Conservation (phyloP, 345 rosid genomes). For the Salix viminalis region DNA sequence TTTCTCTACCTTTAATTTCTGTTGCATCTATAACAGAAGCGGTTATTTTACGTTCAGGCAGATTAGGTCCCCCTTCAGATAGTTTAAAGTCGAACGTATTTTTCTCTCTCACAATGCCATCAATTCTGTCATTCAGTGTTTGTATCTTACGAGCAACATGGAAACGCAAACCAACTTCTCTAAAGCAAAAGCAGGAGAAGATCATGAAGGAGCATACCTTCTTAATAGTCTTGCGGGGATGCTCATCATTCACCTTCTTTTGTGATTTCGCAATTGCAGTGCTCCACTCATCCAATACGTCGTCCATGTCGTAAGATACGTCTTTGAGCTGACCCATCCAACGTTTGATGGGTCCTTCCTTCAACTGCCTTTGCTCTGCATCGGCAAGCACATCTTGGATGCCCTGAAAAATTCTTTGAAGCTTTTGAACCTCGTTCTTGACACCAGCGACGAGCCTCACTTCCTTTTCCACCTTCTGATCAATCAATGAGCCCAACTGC, state of each 20-base stretch:
- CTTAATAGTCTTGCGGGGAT: too few species aligned
- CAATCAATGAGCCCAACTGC: neutral
- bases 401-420: neutral
- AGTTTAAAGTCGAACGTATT: neutral
- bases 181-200: neutral
- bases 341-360: neutral
- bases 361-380: constrained; percentile 8
- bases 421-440: neutral
- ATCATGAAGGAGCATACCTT: constrained; percentile 7
- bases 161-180: neutral
- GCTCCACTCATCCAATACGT: constrained; percentile 9
- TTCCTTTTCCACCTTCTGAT: neutral
- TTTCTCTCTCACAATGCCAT: neutral
- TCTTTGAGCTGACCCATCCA: constrained; percentile 8
- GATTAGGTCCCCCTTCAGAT: fast-evolving
- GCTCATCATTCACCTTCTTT: neutral
- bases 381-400: constrained; percentile 2
- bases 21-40: neutral
- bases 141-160: neutral
- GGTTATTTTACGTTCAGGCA: neutral
- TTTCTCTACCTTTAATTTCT: neutral
- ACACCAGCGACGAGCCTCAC: neutral
- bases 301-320: constrained; percentile 1
- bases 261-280: neutral
- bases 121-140: neutral